Percentiles rank a stretch among this genome's conserved stretches.
Conservation (phyloP, 371 early-diverging fungal genomes). For the Mortierella sp. region DNA sequence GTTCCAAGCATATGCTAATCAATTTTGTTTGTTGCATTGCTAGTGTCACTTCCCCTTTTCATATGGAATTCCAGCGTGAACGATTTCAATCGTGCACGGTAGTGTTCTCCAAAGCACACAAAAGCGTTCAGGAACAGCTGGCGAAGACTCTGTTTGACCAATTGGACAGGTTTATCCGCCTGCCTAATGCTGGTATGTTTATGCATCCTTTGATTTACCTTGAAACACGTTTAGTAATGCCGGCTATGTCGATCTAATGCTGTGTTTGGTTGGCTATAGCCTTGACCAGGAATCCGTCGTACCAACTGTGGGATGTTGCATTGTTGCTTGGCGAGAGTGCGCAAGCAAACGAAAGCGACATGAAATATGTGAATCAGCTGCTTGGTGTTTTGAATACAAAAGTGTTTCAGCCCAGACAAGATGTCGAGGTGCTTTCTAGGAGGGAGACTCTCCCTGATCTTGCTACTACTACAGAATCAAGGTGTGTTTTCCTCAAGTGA, state of each 20-base stretch:
- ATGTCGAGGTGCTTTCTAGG: slow-evolving; percentile 5
- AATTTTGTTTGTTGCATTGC: not conserved
- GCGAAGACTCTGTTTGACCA: slow-evolving; percentile 9
- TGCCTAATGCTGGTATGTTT: slow-evolving; percentile 27
- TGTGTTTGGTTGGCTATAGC: slow-evolving; percentile 11
- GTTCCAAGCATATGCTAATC: not conserved
- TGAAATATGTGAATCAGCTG: not conserved
- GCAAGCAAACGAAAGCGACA: not conserved
- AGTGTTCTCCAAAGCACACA: slow-evolving; percentile 27
- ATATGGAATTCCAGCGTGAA: slow-evolving; percentile 52
- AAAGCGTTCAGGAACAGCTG: not conserved
- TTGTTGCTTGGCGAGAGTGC: slow-evolving; percentile 13
- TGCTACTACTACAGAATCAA: slow-evolving; percentile 5
- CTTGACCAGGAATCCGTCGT: slow-evolving; percentile 26
- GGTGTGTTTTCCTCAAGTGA: not conserved
- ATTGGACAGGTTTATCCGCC: slow-evolving; percentile 14
- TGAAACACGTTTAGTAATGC: too few species aligned
- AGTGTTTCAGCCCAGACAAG: not conserved
- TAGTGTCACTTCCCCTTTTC: slow-evolving; percentile 47
- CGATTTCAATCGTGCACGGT: slow-evolving; percentile 40
- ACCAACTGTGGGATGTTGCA: slow-evolving; percentile 33
- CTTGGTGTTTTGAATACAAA: not conserved
- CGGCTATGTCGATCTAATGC: too few species aligned
- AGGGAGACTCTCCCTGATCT: slow-evolving; percentile 6
- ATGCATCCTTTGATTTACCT: too few species aligned